Evolutionary conservation across 345 rosid genomes (phyloP).

Genomic region (Acer yangbiense): DNA sequence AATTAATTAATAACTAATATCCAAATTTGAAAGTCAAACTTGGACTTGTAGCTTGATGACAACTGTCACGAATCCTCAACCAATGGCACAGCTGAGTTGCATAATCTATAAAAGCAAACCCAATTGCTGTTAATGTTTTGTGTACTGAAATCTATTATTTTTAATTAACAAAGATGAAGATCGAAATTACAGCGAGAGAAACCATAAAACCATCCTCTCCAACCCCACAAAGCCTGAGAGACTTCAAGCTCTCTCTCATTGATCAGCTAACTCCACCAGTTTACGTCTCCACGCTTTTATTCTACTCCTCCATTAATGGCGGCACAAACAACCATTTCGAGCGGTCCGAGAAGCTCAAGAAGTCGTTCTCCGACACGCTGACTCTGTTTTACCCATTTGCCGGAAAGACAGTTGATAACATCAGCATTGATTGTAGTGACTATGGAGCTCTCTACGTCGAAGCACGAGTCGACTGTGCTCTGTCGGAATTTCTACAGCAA

Average conservation of each 20-base stretch:
- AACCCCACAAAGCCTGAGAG: constrained; percentile 18
- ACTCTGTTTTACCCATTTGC: constrained; percentile 21
- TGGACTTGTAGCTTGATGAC: too few species aligned
- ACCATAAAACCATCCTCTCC: constrained; percentile 34
- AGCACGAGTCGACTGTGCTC: constrained; percentile 18
- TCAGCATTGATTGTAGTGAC: constrained; percentile 14
- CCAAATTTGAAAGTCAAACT: too few species aligned
- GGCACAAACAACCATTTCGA: background rate
- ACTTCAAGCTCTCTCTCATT: constrained; percentile 30
- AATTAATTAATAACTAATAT: too few species aligned
- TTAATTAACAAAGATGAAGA: background rate
- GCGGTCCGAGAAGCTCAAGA: constrained; percentile 19
- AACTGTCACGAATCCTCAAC: too few species aligned
- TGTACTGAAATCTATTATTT: too few species aligned
- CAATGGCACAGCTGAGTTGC: too few species aligned
- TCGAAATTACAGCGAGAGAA: background rate
- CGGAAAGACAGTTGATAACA: constrained; percentile 21
- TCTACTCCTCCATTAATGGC: constrained; percentile 6
- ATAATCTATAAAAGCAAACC: too few species aligned
- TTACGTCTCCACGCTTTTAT: constrained; percentile 20
- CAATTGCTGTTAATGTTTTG: too few species aligned
- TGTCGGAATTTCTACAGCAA: constrained; percentile 16
- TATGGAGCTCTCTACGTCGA: constrained; percentile 22
- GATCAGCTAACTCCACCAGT: constrained; percentile 33
- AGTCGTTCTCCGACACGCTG: constrained; percentile 23